These are phyloP conservation scores for Schwanniomyces etchellsii DNA, from an alignment of 1,139 yeast species.

Conservation along the genomic window DNA sequence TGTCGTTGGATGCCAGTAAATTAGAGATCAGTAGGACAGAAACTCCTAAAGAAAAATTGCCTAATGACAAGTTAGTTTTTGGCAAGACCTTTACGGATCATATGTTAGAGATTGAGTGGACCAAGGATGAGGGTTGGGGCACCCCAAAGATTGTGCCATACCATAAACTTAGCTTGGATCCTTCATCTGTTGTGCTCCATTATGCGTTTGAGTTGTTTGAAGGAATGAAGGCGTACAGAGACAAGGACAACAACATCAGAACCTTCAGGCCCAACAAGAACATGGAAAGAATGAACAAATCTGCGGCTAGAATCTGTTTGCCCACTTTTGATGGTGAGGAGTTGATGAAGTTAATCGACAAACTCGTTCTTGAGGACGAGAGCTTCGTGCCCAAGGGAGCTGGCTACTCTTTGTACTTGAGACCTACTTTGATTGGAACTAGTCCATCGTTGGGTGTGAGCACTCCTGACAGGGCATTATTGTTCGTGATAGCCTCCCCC, in stretches of 20 bases:
- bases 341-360: slow-evolving; percentile 65
- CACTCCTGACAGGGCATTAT: slow-evolving; percentile 71
- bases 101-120: slow-evolving; percentile 87
- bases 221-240: slow-evolving; percentile 92
- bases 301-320: slow-evolving; percentile 81
- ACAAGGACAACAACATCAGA: slow-evolving; percentile 60
- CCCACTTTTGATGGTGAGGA: slow-evolving; percentile 81
- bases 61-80: slow-evolving; percentile 74
- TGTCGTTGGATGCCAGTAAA: slow-evolving; percentile 61
- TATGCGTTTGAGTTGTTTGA: slow-evolving; percentile 94
- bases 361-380: slow-evolving; percentile 68
- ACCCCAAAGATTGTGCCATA: slow-evolving; percentile 83
- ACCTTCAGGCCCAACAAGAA: slow-evolving; percentile 88
- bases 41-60: slow-evolving; percentile 58
- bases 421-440: slow-evolving; percentile 95
- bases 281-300: slow-evolving; percentile 84
- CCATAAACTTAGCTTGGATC: slow-evolving; percentile 70
- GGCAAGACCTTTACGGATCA: slow-evolving; percentile 89
- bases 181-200: slow-evolving; percentile 86
- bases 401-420: slow-evolving; percentile 86
- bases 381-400: slow-evolving; percentile 74
- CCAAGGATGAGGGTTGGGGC: slow-evolving; percentile 72
- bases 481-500: slow-evolving; percentile 86
- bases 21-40: slow-evolving; percentile 52
- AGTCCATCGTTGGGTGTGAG: slow-evolving; percentile 80